Base-by-base conservation (phyloP, 306 rosid species). In the Medicago ruthenica region DNA sequence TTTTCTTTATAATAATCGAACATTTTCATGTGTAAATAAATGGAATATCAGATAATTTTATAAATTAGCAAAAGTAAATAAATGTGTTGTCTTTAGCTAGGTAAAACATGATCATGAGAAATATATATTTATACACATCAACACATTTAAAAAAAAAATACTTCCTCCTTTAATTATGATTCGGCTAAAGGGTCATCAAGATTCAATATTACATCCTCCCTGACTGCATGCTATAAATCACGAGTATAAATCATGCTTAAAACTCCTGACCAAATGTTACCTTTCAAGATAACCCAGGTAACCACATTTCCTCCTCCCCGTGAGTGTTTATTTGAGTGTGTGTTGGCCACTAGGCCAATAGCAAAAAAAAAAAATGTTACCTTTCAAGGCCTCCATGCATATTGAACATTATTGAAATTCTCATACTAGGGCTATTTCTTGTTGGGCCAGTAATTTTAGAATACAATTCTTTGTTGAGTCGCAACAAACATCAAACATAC, bases 21-120 rank as follows among this genome's bases (percentile, higher is more conserved):
- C 21, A 13, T 16, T 67, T 37, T 16, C 47, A 60, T 36, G 76
- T 59, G 17, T 80, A 37, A 66, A 66, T 48, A 57, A 64, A 42
- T 8, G 8, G 39, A 9, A 39, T 36, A n/a, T 44, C 15, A 42
- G 53, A 37, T 57, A n/a, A 71, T 61, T 42, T 67, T 48, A 9
- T 37, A 24, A 54, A 58, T 70, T 13, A 78, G 50, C 44, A 9
- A 22, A 65, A 24, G 74, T 72, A 72, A 54, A 17, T 41, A 73
- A 51, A 54, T 44, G 8, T 17, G 53, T 37, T 20, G 21, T 40
- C 50, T 13, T 42, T 79, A 63, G 62, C 59, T 54, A 65, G 54
- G 20, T 73, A 39, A 41, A 37, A 45, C 47, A 22, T 14, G 9
- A 58, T 15, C 37, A 34, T 34, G 37, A 34, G 37, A 34, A 34